Conservation (phyloP, 768 basidiomycete genomes). For the Gloeophyllum trabeum region DNA sequence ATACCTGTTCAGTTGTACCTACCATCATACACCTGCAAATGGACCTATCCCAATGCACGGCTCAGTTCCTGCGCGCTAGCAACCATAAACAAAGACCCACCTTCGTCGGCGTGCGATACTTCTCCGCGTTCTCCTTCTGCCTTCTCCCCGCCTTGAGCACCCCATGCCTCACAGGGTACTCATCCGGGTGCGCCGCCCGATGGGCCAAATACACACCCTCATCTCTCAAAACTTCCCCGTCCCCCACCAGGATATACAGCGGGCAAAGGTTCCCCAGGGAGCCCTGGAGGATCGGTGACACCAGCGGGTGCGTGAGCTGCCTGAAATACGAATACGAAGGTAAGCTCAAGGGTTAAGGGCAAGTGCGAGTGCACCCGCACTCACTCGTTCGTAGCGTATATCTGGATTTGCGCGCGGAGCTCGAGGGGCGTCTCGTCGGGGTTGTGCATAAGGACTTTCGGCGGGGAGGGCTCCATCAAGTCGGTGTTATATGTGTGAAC, state of each 20-base stretch:
- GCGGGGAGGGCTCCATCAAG: slow-evolving; percentile 41
- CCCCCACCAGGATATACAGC: slow-evolving; percentile 59
- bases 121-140: slow-evolving; percentile 40
- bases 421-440: slow-evolving; percentile 32
- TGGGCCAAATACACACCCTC: slow-evolving; percentile 74
- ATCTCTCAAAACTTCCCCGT: slow-evolving; percentile 67
- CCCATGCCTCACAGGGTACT: slow-evolving; percentile 49
- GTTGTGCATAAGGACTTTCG: slow-evolving; percentile 43
- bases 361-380: slow-evolving; percentile 12
- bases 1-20: slow-evolving; percentile 5
- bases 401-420: slow-evolving; percentile 57
- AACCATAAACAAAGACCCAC: slow-evolving; percentile 11
- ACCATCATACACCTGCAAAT: slow-evolving; percentile 61
- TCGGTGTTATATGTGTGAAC: slow-evolving; percentile 12
- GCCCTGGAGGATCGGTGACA: slow-evolving; percentile 62
- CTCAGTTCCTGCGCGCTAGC: neutral
- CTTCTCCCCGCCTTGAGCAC: slow-evolving; percentile 31
- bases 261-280: slow-evolving; percentile 71
- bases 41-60: neutral
- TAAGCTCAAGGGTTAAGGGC: neutral
- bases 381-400: slow-evolving; percentile 67
- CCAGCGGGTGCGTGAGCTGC: slow-evolving; percentile 56
- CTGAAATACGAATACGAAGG: slow-evolving; percentile 14
- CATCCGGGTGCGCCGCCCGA: slow-evolving; percentile 61
- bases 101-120: slow-evolving; percentile 41